phyloP scores from a whole-genome alignment of 352 stramenopile genomes.

The Phytophthora syringae region DNA sequence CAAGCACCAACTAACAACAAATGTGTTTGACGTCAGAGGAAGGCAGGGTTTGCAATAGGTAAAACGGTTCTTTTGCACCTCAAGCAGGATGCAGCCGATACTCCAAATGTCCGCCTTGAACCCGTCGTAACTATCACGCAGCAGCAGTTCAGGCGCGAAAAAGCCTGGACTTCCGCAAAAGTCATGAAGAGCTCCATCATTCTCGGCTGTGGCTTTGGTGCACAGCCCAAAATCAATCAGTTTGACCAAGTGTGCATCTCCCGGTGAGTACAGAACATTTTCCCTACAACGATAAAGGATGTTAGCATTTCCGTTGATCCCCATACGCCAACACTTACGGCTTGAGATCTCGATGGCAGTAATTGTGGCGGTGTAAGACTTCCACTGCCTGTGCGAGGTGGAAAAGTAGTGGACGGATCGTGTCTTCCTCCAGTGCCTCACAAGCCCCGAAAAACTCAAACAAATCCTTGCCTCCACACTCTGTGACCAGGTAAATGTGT shows the following conservation, averaged over 20 bases:
- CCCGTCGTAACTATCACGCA: constrained; percentile 70
- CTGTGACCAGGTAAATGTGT: constrained; percentile 86
- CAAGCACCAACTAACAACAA: constrained; percentile 62
- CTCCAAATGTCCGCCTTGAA: constrained; percentile 87
- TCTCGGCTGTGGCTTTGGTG: constrained; percentile 44
- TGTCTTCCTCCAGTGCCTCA: constrained; percentile 54
- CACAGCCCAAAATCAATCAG: constrained; percentile 87
- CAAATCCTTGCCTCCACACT: constrained; percentile 82
- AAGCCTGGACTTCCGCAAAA: constrained; percentile 88
- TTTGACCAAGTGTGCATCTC: constrained; percentile 54
- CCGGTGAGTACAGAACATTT: constrained; percentile 71
- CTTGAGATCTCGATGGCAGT: constrained; percentile 84
- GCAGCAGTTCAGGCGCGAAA: constrained; percentile 85
- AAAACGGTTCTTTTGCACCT: constrained; percentile 47
- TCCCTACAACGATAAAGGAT: constrained; percentile 41
- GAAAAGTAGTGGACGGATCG: constrained; percentile 49
- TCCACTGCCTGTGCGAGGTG: constrained; percentile 59
- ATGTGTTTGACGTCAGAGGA: not conserved
- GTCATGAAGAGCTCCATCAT: constrained; percentile 56
- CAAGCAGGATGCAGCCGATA: constrained; percentile 85
- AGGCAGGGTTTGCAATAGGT: not conserved
- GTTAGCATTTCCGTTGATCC: not conserved
- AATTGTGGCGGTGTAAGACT: constrained; percentile 66
- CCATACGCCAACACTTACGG: constrained; percentile 51
- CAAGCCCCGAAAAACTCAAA: constrained; percentile 81